A percentile compares a stretch with the other conserved stretches of the same genome.
Conservation (phyloP, 2,329 filamentous ascomycete genomes). For the Fusarium sulawesiense region DNA sequence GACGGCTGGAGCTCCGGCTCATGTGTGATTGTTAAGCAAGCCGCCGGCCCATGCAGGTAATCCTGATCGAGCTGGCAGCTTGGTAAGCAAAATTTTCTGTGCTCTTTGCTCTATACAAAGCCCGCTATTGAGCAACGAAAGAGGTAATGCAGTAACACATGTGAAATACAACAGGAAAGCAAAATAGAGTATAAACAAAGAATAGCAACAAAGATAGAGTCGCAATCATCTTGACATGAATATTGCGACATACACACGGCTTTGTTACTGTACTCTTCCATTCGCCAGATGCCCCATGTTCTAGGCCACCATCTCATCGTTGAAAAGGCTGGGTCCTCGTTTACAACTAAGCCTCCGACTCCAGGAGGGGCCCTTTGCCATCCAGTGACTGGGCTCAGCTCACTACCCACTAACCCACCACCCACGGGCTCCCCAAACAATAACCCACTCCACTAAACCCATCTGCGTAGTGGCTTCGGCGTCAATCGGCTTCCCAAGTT, state of each 20-base stretch:
- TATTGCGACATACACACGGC: slow-evolving; percentile 23
- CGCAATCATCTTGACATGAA: slow-evolving; percentile 9
- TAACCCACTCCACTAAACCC: slow-evolving; percentile 25
- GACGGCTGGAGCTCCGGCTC: slow-evolving; percentile 26
- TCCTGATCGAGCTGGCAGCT: slow-evolving; percentile 7
- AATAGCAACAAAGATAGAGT: background rate
- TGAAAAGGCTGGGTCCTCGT: slow-evolving; percentile 13
- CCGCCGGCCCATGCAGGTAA: slow-evolving; percentile 10
- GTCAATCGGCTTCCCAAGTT: slow-evolving; percentile 44
- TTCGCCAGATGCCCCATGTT: slow-evolving; percentile 19
- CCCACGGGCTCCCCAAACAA: slow-evolving; percentile 17
- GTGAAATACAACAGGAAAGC: background rate
- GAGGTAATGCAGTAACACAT: background rate
- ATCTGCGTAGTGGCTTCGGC: slow-evolving; percentile 44
- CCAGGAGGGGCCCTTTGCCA: slow-evolving; percentile 8
- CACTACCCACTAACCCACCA: slow-evolving; percentile 41
- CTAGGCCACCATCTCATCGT: slow-evolving; percentile 23
- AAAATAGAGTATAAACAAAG: background rate
- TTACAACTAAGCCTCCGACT: slow-evolving; percentile 23
- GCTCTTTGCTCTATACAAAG: background rate
- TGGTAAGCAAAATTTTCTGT: slow-evolving; percentile 25
- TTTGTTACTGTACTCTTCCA: background rate
- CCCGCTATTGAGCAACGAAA: slow-evolving; percentile 5
- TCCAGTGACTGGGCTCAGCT: slow-evolving; percentile 33
- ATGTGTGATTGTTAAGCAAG: slow-evolving; percentile 46